Conservation (phyloP, 768 basidiomycete genomes). For the Trametes cingulata region DNA sequence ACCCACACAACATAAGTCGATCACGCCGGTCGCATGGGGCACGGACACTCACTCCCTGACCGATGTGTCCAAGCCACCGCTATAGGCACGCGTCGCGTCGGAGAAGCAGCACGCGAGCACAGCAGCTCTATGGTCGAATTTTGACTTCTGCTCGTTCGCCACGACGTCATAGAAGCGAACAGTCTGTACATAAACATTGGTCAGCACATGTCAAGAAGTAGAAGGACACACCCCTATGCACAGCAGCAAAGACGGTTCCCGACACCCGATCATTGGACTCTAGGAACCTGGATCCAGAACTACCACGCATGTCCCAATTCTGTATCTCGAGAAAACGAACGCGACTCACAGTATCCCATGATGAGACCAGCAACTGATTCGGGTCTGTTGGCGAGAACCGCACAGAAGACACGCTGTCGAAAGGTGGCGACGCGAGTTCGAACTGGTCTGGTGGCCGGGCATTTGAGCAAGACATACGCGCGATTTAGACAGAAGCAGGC, state of each 20-base stretch:
- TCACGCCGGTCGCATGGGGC: not conserved
- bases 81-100: slow-evolving; percentile 69
- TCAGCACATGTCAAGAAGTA: not conserved
- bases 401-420: slow-evolving; percentile 82
- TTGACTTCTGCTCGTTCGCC: slow-evolving; percentile 68
- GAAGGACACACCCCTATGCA: not conserved
- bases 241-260: not conserved
- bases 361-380: slow-evolving; percentile 76
- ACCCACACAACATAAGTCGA: not conserved
- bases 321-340: not conserved
- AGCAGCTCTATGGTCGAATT: slow-evolving; percentile 87
- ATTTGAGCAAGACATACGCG: not conserved
- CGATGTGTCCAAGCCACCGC: slow-evolving; percentile 84
- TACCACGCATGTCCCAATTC: not conserved
- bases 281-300: not conserved
- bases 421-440: slow-evolving; percentile 67
- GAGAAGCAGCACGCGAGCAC: slow-evolving; percentile 82
- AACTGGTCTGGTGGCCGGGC: slow-evolving; percentile 30
- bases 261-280: not conserved
- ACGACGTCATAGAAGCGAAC: slow-evolving; percentile 56
- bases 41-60: slow-evolving; percentile 70
- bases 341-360: slow-evolving; percentile 79
- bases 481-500: not conserved
- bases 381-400: slow-evolving; percentile 81
- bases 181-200: slow-evolving; percentile 41